Evolutionary conservation across 2,329 filamentous ascomycete genomes (phyloP).

Genomic region (Penicillium sp.): DNA sequence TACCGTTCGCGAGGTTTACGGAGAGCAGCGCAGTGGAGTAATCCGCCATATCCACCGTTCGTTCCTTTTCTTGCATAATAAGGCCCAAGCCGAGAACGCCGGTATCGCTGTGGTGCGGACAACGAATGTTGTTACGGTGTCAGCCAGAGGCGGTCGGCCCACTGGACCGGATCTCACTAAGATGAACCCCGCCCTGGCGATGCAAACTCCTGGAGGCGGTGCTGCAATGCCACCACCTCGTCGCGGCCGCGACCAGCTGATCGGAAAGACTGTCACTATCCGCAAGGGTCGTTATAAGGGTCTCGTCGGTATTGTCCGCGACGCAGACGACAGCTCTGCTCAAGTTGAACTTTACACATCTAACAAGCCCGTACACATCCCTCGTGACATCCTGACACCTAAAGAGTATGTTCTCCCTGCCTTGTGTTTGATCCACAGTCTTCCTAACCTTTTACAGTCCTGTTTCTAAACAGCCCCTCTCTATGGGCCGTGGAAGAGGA

Average conservation of each 20-base stretch:
- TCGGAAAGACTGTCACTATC: slow-evolving; percentile 90
- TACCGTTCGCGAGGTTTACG: slow-evolving; percentile 84
- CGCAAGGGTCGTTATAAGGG: slow-evolving; percentile 88
- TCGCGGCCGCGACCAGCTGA: slow-evolving; percentile 73
- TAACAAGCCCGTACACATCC: slow-evolving; percentile 83
- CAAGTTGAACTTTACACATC: slow-evolving; percentile 93
- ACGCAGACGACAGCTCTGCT: slow-evolving; percentile 81
- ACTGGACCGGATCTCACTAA: slow-evolving; percentile 75
- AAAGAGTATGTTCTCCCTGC: slow-evolving; percentile 65
- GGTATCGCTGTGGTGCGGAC: slow-evolving; percentile 86
- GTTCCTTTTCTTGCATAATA: slow-evolving; percentile 87
- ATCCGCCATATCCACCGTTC: slow-evolving; percentile 93
- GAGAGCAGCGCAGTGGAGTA: slow-evolving; percentile 80
- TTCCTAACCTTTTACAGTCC: slow-evolving; percentile 39
- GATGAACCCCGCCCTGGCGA: slow-evolving; percentile 89
- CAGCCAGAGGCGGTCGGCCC: slow-evolving; percentile 87
- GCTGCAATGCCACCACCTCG: slow-evolving; percentile 67
- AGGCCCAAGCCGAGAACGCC: slow-evolving; percentile 79
- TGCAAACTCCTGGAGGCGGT: slow-evolving; percentile 57
- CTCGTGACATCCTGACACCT: slow-evolving; percentile 77
- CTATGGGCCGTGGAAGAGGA: slow-evolving; percentile 58
- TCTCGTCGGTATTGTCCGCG: slow-evolving; percentile 90
- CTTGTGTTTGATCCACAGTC: background rate
- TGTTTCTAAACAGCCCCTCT: slow-evolving; percentile 73
- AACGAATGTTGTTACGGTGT: slow-evolving; percentile 81